Evolutionary conservation across 495 filamentous ascomycete species (phyloP).

Genomic region (Hypoxylon subgilvum): DNA sequence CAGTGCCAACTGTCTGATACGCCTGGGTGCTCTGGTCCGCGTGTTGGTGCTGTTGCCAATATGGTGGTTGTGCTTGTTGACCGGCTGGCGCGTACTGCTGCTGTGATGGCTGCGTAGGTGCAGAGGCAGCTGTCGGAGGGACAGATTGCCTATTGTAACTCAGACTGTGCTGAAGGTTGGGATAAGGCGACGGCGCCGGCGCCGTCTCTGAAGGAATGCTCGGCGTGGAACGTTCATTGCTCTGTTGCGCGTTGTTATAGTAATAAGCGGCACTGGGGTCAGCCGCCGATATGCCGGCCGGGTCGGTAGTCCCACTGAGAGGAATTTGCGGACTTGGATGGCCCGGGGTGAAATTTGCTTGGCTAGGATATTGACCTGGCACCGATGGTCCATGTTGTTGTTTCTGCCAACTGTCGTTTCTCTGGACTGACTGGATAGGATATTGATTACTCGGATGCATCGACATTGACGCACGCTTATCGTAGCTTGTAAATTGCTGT

Average conservation of each 20-base stretch:
- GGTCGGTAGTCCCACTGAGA: conserved; percentile 38
- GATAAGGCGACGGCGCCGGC: conserved; percentile 49
- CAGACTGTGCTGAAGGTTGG: conserved; percentile 49
- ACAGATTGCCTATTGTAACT: conserved; percentile 51
- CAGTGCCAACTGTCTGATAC: conserved; percentile 50
- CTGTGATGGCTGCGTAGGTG: conserved; percentile 48
- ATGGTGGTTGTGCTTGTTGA: conserved; percentile 44
- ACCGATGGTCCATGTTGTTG: conserved; percentile 37
- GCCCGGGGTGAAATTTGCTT: conserved; percentile 42
- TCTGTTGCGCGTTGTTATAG: conserved; percentile 48
- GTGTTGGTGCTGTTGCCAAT: conserved; percentile 49
- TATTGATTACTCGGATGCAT: conserved; percentile 50
- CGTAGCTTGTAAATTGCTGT: conserved; percentile 47
- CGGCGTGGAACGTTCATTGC: conserved; percentile 43
- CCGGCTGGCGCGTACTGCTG: conserved; percentile 32
- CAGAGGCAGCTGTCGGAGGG: conserved; percentile 52
- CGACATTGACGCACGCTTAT: conserved; percentile 48
- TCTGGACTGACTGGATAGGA: conserved; percentile 53
- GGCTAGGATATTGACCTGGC: conserved; percentile 45
- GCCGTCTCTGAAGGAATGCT: conserved; percentile 44
- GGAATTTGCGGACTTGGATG: conserved; percentile 44
- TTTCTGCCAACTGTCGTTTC: conserved; percentile 53
- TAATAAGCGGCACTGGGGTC: conserved; percentile 59
- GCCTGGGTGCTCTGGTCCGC: conserved; percentile 49
- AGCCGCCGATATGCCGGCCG: conserved; percentile 43